A percentile compares a stretch with the other conserved stretches of the same genome.
Evolutionary conservation across 2,329 filamentous ascomycete species (phyloP).

Genomic region (Nothophaeocryptopus gaeumannii): DNA sequence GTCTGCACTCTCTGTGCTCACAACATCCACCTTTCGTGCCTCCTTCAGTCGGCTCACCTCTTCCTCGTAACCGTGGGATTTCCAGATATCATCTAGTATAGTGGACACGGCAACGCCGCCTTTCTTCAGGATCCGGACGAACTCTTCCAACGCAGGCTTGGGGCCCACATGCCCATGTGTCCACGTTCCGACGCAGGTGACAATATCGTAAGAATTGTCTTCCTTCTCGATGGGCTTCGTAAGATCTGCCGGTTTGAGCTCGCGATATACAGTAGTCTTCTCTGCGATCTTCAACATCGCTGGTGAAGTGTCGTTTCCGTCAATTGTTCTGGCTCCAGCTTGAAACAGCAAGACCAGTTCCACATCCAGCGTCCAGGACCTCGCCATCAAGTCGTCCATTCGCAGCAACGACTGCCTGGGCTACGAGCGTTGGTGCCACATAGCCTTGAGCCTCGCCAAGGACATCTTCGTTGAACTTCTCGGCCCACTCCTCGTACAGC

Average conservation of each 20-base stretch:
- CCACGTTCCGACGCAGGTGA: constrained; percentile 55
- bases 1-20: constrained; percentile 31
- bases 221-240: constrained; percentile 42
- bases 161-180: constrained; percentile 57
- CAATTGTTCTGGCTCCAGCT: constrained; percentile 45
- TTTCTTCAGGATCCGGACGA: constrained; percentile 48
- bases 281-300: constrained; percentile 53
- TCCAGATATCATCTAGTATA: constrained; percentile 52
- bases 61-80: constrained; percentile 46
- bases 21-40: constrained; percentile 37
- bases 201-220: constrained; percentile 48
- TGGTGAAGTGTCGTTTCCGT: constrained; percentile 52
- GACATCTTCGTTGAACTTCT: constrained; percentile 44
- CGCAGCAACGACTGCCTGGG: constrained; percentile 31
- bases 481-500: constrained; percentile 48
- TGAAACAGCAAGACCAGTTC: constrained; percentile 54
- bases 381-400: constrained; percentile 22
- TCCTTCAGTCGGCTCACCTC: constrained; percentile 42
- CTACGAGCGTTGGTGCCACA: constrained; percentile 41
- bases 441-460: constrained; percentile 37
- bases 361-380: constrained; percentile 57
- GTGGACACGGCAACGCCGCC: constrained; percentile 53
- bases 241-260: constrained; percentile 48
- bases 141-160: constrained; percentile 47
- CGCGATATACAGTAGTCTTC: constrained; percentile 48